Evolutionary conservation across 192 early-diverging fungal species (phyloP), one percentile per base, ranked within the genome.

Genomic region (Neocallimastix lanati): DNA sequence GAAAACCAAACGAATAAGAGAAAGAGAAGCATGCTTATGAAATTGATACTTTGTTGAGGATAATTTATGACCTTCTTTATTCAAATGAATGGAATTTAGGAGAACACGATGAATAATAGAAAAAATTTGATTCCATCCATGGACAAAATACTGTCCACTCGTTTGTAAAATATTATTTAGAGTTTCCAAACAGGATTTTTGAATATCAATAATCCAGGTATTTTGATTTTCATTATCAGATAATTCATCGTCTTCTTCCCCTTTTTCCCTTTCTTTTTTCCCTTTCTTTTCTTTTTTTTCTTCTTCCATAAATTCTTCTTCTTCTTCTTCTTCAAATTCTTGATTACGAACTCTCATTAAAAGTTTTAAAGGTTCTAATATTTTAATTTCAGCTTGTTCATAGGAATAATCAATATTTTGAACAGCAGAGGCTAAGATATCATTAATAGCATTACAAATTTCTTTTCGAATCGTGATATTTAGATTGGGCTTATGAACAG

Each of bases 141-240:
- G 85, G 12, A 85, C 89, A 67, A 99, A 84, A 29, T 94, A 93
- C 78, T 98, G 96, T 0, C 97, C 96, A 35, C 93, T 93, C 1
- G 91, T 95, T 83, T 98, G 94, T 29, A 99, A 84, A 12, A 98
- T 82, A 81, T 92, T 94, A 83, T 96, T 92, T 77, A 99, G 84
- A 0, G 94, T 97, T 81, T 98, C 96, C 29, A 99, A 81, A 4
- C 91, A 91, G 83, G 91, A 90, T 78, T 91, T 92, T 58, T 94
- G 91, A 4, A 96, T 93, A 33, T 95, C 94, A 1, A 91, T 85
- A 76, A 92, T 86, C 84, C 83, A 87, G 25, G 79, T 33, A 30
- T 76, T 76, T 76, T 85, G 67, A 35, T 28, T 37, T 12, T 35
- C 38, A 81, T 16, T 80, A 82, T 18, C 81, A 28, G 33, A 28